phyloP scores from a whole-genome alignment of 768 basidiomycete genomes.

The Tricholoma flavovirens region DNA sequence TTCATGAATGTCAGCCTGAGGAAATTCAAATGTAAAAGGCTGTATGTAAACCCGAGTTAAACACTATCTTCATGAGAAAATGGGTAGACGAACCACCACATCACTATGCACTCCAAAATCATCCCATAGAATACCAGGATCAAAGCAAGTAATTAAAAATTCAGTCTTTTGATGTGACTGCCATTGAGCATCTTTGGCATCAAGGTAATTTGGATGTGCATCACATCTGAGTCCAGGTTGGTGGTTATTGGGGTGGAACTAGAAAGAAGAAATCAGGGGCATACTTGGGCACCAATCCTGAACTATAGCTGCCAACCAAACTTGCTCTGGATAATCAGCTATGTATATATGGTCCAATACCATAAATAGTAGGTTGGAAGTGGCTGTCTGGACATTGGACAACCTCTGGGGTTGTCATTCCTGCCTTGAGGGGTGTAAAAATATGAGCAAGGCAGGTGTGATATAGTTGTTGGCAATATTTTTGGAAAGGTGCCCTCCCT shows the following conservation, averaged over 20 bases:
- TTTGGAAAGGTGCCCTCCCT: neutral
- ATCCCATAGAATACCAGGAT: too few species aligned
- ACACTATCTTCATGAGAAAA: too few species aligned
- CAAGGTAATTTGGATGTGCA: too few species aligned
- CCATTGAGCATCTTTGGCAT: too few species aligned
- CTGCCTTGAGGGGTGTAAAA: neutral
- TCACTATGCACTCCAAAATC: too few species aligned
- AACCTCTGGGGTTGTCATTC: neutral
- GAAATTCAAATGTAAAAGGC: conserved; percentile 24
- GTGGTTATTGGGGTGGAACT: too few species aligned
- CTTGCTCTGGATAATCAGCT: neutral
- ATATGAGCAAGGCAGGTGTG: neutral
- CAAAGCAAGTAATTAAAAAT: too few species aligned
- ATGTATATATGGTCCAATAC: neutral
- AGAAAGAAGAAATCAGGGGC: neutral
- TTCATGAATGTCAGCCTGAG: conserved; percentile 28
- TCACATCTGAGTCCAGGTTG: too few species aligned
- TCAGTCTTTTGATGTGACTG: too few species aligned
- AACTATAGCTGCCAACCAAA: neutral
- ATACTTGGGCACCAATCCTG: neutral
- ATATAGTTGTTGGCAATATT: too few species aligned
- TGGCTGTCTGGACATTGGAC: neutral
- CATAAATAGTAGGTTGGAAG: neutral
- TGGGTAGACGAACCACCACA: too few species aligned
- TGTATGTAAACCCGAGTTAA: conserved; percentile 2